A percentile compares a stretch with the other conserved stretches of the same genome.
phyloP scores from a whole-genome alignment of 495 filamentous ascomycete genomes.

The Xanthoparmelia taractica region DNA sequence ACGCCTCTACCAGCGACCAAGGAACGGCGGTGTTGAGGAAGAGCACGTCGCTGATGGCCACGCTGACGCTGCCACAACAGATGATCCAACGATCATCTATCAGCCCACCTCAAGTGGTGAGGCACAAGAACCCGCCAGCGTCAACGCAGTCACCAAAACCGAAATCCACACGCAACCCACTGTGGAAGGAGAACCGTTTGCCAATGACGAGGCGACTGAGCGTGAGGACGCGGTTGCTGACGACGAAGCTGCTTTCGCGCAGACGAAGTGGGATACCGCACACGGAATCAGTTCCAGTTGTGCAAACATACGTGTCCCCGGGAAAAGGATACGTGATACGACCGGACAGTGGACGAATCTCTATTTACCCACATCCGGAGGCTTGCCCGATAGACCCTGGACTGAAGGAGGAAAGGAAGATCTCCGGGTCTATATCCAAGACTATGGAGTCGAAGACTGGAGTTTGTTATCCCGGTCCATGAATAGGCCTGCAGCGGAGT shows the following conservation, averaged over 20 bases:
- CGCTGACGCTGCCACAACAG: background rate
- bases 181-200: background rate
- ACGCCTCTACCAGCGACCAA: background rate
- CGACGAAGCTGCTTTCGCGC: background rate
- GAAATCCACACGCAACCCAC: background rate
- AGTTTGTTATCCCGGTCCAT: background rate
- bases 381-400: background rate
- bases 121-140: background rate
- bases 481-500: background rate
- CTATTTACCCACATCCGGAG: background rate
- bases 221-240: too few species aligned
- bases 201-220: background rate
- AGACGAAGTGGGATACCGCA: background rate
- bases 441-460: background rate
- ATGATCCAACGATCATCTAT: background rate
- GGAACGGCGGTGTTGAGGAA: background rate
- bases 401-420: background rate
- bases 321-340: background rate
- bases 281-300: background rate
- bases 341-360: background rate
- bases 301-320: background rate
- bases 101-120: background rate
- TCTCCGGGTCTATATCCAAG: background rate
- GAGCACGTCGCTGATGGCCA: background rate
- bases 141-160: background rate